Base-by-base conservation (phyloP, 2,329 filamentous ascomycete genomes). In the Fusarium sp. region DNA sequence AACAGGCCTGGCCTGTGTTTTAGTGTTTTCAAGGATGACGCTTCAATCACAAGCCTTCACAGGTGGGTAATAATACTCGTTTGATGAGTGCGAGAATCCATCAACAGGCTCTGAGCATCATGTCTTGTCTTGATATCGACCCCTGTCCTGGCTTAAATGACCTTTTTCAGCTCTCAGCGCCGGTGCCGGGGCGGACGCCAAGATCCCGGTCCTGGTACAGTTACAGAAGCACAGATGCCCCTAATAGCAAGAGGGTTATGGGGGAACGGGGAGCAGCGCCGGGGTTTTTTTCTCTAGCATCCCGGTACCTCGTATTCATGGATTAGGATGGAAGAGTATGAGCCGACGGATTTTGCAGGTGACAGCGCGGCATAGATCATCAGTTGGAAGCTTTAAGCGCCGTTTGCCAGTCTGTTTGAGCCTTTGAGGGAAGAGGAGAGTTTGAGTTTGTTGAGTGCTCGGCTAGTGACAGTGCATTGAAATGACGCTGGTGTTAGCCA, bases 221-320 rank as follows among this genome's bases (percentile, higher is more conserved):
- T 20, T 52, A 26, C 41, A 52, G 40, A 50, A 32, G 27, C 37
- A 60, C 18, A 60, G 46, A 46, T 49, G 33, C 66, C 67, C 68
- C 67, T 70, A 62, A 71, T 58, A 57, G 37, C 23, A 54, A 49
- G 40, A 49, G 37, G 49, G 23, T 57, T 56, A 66, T 63, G 50
- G 61, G 41, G 49, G 46, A 32, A 57, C 33, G 48, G 60, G 59
- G 45, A 30, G 32, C 44, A 46, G 48, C 45, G 46, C 53, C 41
- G 30, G 60, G 53, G 48, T 23, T 12, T 38, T 38, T 52, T 52
- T 23, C 20, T 38, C 48, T 26, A 23, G 32, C 20, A 18, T n/a
- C 7, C 30, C 30, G 7, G 7, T 30, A n/a, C 52, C 74, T 76
- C 74, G 74, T 76, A 76, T 76, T 76, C 74, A 76, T 76, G 68